Evolutionary conservation across 1,139 yeast genomes (phyloP).

Genomic region (Magnusiomyces tetraspermus): DNA sequence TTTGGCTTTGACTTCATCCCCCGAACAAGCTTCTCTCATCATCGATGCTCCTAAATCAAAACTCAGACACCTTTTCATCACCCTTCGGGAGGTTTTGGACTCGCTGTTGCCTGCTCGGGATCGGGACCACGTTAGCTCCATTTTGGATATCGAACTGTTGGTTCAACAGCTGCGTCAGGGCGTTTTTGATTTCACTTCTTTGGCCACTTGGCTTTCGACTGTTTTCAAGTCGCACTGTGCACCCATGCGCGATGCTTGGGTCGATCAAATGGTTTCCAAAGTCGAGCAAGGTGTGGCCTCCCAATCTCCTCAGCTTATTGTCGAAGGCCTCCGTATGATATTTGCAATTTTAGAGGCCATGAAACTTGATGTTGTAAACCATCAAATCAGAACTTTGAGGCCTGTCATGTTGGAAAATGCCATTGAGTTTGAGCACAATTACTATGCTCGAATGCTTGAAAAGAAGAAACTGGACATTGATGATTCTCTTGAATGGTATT

Average conservation of each 20-base stretch:
- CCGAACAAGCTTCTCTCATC: slow-evolving; percentile 8
- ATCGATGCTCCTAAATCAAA: slow-evolving; percentile 31
- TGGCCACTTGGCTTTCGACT: slow-evolving; percentile 64
- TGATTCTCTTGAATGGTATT: slow-evolving; percentile 67
- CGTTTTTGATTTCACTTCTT: slow-evolving; percentile 55
- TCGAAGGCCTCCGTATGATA: slow-evolving; percentile 69
- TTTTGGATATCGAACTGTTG: slow-evolving; percentile 67
- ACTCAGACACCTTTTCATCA: slow-evolving; percentile 59
- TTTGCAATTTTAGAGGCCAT: slow-evolving; percentile 89
- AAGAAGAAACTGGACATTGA: slow-evolving; percentile 58
- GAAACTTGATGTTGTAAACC: slow-evolving; percentile 93
- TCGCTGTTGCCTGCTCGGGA: slow-evolving; percentile 71
- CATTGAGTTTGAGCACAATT: slow-evolving; percentile 84
- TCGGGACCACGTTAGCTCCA: slow-evolving; percentile 56
- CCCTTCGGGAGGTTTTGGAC: slow-evolving; percentile 76
- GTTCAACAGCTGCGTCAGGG: slow-evolving; percentile 67
- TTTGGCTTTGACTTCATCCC: slow-evolving; percentile 9
- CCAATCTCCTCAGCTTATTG: slow-evolving; percentile 47
- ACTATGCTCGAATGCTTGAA: slow-evolving; percentile 61
- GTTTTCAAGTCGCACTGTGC: slow-evolving; percentile 83
- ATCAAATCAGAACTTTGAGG: slow-evolving; percentile 76
- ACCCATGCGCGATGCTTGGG: slow-evolving; percentile 91
- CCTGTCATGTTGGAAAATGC: slow-evolving; percentile 87
- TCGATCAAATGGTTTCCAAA: slow-evolving; percentile 68
- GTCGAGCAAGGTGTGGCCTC: slow-evolving; percentile 54